These are phyloP conservation scores for Malassezia sp. DNA, from an alignment of 1,284 basidiomycete species.

Conservation along the genomic window DNA sequence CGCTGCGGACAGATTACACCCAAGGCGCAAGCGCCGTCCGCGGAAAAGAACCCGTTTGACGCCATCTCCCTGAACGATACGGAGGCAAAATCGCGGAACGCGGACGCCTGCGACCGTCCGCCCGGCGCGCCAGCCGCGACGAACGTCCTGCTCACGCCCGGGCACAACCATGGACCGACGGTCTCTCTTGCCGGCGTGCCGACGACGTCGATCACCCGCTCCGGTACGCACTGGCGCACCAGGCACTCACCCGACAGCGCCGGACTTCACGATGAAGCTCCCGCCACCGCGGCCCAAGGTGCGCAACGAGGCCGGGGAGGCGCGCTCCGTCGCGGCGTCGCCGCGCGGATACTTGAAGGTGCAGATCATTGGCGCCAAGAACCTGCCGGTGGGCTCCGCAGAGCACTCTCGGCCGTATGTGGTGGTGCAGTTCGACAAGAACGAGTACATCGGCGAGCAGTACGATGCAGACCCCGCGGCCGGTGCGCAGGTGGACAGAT, in stretches of 20 bases:
- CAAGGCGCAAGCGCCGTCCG: slow-evolving; percentile 6
- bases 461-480: slow-evolving; percentile 47
- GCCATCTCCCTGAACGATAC: slow-evolving; percentile 9
- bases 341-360: slow-evolving; percentile 74
- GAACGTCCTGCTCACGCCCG: slow-evolving; percentile 10
- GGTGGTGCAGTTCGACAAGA: slow-evolving; percentile 96
- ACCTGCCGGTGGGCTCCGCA: slow-evolving; percentile 52
- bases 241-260: no score
- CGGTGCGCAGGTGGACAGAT: no score
- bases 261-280: slow-evolving; percentile 44
- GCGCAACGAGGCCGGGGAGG: slow-evolving; percentile 16
- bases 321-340: slow-evolving; percentile 32
- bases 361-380: slow-evolving; percentile 83
- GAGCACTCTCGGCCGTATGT: slow-evolving; percentile 69
- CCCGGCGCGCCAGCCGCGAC: slow-evolving; percentile 4
- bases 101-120: background rate
- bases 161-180: background rate
- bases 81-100: background rate
- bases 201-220: slow-evolving; percentile 3
- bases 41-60: slow-evolving; percentile 15
- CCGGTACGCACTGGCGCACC: no score
- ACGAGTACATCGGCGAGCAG: slow-evolving; percentile 85
- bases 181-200: background rate
- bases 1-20: no score
- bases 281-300: slow-evolving; percentile 31